phyloP scores from a whole-genome alignment of 2,329 filamentous ascomycete genomes.

The Lojkania enalia region DNA sequence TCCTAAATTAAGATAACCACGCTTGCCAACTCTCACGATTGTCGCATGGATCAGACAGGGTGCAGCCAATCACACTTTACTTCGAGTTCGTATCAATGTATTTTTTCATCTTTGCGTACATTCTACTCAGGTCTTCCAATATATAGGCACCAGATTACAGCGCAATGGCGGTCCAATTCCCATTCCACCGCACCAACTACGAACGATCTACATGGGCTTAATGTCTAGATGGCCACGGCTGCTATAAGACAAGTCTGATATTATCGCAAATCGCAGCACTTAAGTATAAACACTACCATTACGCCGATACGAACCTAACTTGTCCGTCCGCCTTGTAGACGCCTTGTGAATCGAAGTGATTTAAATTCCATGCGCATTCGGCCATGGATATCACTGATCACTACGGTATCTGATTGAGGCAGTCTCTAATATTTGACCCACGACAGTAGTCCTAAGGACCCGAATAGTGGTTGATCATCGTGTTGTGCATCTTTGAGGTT shows the following conservation, averaged over 20 bases:
- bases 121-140: conserved; percentile 8
- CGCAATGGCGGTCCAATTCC: background rate
- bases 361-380: too few relatives aligned
- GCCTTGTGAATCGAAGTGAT: background rate
- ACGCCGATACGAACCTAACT: conserved; percentile 9
- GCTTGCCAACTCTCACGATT: conserved; percentile 16
- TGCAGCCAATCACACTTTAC: conserved; percentile 9
- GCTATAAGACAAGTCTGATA: conserved; percentile 5
- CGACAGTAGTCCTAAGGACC: background rate
- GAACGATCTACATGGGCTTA: conserved; percentile 10
- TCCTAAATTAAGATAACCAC: conserved; percentile 20
- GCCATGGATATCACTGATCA: conserved; percentile 4
- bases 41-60: conserved; percentile 8
- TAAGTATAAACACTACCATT: conserved; percentile 3
- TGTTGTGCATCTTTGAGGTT: background rate
- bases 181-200: conserved; percentile 17
- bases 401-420: background rate
- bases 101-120: conserved; percentile 15
- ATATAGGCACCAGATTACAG: conserved; percentile 8
- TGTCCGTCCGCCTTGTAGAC: too few relatives aligned
- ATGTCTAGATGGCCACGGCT: conserved; percentile 11
- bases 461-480: too few relatives aligned
- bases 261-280: conserved; percentile 5
- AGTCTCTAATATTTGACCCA: background rate
- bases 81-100: conserved; percentile 11